Conservation (phyloP, 2,329 filamentous ascomycete species). For the Myriangium duriaei region DNA sequence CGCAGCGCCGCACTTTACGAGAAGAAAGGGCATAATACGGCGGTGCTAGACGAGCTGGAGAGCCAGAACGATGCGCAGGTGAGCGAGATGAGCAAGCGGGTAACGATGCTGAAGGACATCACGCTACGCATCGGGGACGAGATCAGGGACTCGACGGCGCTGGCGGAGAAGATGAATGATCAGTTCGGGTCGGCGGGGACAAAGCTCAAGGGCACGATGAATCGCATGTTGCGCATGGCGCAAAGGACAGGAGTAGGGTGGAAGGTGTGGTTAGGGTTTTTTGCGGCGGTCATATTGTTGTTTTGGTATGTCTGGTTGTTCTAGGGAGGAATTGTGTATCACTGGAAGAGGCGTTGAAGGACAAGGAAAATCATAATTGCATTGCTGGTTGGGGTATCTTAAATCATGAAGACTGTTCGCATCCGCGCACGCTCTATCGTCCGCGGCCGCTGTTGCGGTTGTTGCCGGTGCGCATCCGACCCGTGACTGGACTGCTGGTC, state of each 20-base stretch:
- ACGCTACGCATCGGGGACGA: constrained; percentile 89
- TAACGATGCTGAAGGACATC: constrained; percentile 79
- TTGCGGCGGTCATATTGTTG: constrained; percentile 65
- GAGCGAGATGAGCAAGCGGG: constrained; percentile 81
- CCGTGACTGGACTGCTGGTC: constrained; percentile 23
- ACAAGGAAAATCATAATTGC: constrained; percentile 1
- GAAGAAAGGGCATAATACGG: constrained; percentile 73
- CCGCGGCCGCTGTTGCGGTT: constrained; percentile 1
- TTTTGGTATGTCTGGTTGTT: constrained; percentile 90
- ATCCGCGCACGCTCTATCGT: constrained; percentile 1
- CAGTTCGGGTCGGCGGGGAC: constrained; percentile 76
- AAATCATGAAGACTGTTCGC: background rate
- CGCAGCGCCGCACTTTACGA: constrained; percentile 16
- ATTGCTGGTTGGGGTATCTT: constrained; percentile 9
- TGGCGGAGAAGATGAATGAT: constrained; percentile 94
- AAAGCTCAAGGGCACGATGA: constrained; percentile 84
- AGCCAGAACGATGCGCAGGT: constrained; percentile 89
- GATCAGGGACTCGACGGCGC: constrained; percentile 75
- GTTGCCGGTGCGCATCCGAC: constrained; percentile 7
- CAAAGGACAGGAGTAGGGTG: constrained; percentile 88
- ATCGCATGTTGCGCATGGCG: constrained; percentile 91
- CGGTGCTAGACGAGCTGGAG: constrained; percentile 84
- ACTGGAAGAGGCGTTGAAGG: background rate
- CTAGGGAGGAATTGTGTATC: constrained; percentile 2
- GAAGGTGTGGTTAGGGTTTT: constrained; percentile 88